Evolutionary conservation across 2,329 filamentous ascomycete genomes (phyloP).

Genomic region (Pleochaeta shiraiana): DNA sequence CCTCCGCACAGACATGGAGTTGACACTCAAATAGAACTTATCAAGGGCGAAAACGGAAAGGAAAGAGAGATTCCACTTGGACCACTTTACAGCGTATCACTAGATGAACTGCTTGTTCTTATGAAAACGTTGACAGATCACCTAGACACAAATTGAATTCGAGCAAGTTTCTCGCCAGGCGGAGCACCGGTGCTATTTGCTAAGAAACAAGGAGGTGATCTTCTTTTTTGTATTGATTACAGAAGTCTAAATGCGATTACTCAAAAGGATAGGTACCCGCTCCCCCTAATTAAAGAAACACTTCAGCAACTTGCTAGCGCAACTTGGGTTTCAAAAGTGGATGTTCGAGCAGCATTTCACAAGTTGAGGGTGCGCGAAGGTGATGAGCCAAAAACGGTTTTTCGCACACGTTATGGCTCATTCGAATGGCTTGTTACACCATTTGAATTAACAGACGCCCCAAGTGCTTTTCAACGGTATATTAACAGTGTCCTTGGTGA

Average conservation of each 20-base stretch:
- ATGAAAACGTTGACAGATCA: background rate
- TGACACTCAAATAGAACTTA: background rate
- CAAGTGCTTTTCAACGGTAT: background rate
- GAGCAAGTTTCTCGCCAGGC: background rate
- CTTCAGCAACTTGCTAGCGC: background rate
- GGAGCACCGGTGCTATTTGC: background rate
- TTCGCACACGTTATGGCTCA: conserved; percentile 4
- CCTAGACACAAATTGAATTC: background rate
- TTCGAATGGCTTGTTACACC: conserved; percentile 1
- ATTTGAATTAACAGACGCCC: background rate
- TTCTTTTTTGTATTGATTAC: background rate
- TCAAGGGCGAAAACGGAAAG: background rate
- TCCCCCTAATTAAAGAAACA: conserved; percentile 1
- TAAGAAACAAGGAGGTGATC: background rate
- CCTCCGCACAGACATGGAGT: background rate
- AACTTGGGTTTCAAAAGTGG: background rate
- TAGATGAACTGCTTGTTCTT: background rate
- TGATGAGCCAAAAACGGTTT: conserved; percentile 10
- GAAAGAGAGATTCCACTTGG: background rate
- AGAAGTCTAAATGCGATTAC: background rate
- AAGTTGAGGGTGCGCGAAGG: background rate
- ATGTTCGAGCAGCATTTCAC: conserved; percentile 1
- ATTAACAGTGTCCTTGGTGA: background rate
- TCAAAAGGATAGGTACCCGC: background rate
- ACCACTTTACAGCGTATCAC: background rate